Percentiles rank a stretch among this genome's conserved stretches.
These are phyloP conservation scores for Rhodotorula sp. DNA, from an alignment of 1,284 basidiomycete species.

Conservation along the genomic window DNA sequence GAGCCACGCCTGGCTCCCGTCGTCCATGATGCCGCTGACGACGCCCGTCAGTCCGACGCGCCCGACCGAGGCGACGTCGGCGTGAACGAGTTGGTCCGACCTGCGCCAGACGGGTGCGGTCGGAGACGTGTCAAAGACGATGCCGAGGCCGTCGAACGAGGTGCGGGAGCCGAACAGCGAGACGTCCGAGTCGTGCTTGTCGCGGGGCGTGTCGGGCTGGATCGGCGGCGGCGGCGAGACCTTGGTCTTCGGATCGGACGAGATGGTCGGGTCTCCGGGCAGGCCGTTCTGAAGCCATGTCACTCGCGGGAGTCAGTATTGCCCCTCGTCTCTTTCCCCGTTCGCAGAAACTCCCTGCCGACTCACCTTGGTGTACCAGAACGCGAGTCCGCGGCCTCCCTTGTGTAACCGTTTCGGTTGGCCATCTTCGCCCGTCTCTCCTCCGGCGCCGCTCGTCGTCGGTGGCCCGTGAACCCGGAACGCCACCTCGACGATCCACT, in stretches of 20 bases:
- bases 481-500: conserved; percentile 47
- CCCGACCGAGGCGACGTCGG: conserved; percentile 13
- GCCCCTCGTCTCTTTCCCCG: neutral
- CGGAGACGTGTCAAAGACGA: conserved; percentile 46
- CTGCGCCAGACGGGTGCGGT: conserved; percentile 40
- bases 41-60: conserved; percentile 40
- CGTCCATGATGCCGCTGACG: conserved; percentile 45
- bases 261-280: conserved; percentile 30
- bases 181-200: conserved; percentile 40
- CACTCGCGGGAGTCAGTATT: neutral
- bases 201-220: conserved; percentile 22
- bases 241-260: conserved; percentile 23
- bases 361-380: conserved; percentile 46
- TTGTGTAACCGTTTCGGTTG: conserved; percentile 24
- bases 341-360: neutral
- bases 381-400: conserved; percentile 46
- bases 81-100: conserved; percentile 37
- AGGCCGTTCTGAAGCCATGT: conserved; percentile 15
- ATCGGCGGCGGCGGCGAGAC: conserved; percentile 26
- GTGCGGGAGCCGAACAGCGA: conserved; percentile 45
- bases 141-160: conserved; percentile 46
- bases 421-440: conserved; percentile 24
- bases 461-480: conserved; percentile 44
- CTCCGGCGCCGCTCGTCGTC: conserved; percentile 14
- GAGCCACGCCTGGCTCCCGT: conserved; percentile 44